phyloP scores from a whole-genome alignment of 805 yeast species.

The Nakazawaea anatomiae region DNA sequence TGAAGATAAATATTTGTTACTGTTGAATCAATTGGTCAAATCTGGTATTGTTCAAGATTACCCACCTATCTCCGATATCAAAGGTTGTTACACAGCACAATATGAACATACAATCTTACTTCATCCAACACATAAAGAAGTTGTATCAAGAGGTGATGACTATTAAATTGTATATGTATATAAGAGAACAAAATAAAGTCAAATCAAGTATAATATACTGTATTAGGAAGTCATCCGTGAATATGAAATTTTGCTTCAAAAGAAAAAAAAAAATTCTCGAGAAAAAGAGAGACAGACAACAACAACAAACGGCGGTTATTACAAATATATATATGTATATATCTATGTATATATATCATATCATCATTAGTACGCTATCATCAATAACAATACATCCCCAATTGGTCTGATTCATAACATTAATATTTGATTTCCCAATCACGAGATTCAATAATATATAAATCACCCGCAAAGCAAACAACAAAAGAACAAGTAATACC shows the following conservation, averaged over 20 bases:
- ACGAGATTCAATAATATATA: background rate
- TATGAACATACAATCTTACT: slow-evolving; percentile 89
- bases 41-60: slow-evolving; percentile 88
- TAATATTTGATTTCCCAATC: too few species aligned
- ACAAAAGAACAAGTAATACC: too few species aligned
- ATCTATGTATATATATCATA: too few species aligned
- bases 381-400: background rate
- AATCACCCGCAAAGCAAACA: background rate
- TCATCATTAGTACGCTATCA: too few species aligned
- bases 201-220: too few species aligned
- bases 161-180: slow-evolving; percentile 34
- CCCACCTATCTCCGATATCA: slow-evolving; percentile 82
- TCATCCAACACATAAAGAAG: slow-evolving; percentile 90
- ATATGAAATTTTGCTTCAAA: background rate
- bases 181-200: background rate
- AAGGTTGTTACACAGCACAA: slow-evolving; percentile 92
- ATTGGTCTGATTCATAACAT: background rate
- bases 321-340: background rate
- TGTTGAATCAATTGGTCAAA: slow-evolving; percentile 77
- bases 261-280: background rate
- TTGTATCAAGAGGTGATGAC: slow-evolving; percentile 93
- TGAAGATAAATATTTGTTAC: slow-evolving; percentile 85
- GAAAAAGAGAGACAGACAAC: background rate
- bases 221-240: too few species aligned
- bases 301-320: background rate